These are phyloP conservation scores for Alliaria petiolata DNA, from an alignment of 345 rosid species.

Conservation along the genomic window DNA sequence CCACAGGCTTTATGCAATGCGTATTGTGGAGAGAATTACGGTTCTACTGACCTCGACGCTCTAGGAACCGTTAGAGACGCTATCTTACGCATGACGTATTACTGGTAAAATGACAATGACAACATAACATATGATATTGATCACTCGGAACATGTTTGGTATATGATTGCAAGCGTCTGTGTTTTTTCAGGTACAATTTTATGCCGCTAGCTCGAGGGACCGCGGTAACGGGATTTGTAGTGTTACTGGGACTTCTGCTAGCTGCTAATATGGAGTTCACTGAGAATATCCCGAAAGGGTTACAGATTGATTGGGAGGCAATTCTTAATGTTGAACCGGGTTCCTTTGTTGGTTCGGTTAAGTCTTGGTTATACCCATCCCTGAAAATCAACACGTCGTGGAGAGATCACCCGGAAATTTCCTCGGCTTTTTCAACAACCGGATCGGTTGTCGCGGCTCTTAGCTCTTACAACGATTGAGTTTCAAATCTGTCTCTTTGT, in stretches of 20 bases:
- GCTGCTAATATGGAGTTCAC: conserved; percentile 90
- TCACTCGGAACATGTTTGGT: background rate
- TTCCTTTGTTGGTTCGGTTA: conserved; percentile 54
- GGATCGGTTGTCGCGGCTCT: conserved; percentile 84
- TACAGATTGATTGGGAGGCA: conserved; percentile 97
- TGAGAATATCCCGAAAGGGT: conserved; percentile 61
- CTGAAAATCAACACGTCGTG: conserved; percentile 65
- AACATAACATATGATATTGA: background rate
- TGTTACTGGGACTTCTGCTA: conserved; percentile 72
- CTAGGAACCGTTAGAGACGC: conserved; percentile 72
- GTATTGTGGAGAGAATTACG: conserved; percentile 73
- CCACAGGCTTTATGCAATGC: conserved; percentile 75
- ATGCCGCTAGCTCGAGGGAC: conserved; percentile 96
- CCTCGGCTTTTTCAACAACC: conserved; percentile 65
- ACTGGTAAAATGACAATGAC: conserved; percentile 54
- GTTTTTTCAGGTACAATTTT: conserved; percentile 74
- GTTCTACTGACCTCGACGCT: conserved; percentile 52
- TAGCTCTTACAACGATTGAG: conserved; percentile 58
- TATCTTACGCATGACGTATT: conserved; percentile 86
- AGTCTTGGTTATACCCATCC: conserved; percentile 79
- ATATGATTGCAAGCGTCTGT: background rate
- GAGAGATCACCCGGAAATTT: conserved; percentile 78
- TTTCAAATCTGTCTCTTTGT: background rate
- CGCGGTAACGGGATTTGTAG: conserved; percentile 75
- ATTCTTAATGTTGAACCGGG: conserved; percentile 66